Conservation (phyloP, 2,329 filamentous ascomycete genomes). For the Colletotrichum limetticola region DNA sequence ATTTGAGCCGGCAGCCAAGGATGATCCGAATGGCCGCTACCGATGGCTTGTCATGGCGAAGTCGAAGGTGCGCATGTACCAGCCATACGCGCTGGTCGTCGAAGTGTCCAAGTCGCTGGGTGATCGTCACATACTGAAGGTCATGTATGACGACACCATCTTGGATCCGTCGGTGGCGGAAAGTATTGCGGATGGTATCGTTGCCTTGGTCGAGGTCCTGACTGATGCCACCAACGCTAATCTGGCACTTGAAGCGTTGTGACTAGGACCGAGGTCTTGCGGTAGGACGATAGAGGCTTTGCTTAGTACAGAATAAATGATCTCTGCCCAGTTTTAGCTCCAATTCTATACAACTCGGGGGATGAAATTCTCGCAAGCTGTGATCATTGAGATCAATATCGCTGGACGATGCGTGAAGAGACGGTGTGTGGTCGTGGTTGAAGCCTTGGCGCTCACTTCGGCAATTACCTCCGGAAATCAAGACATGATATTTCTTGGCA, state of each 20-base stretch:
- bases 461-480: neutral
- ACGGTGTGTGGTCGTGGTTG: neutral
- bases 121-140: slow-evolving; percentile 3
- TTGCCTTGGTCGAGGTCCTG: neutral
- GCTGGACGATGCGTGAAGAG: neutral
- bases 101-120: slow-evolving; percentile 4
- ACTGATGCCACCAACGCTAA: neutral
- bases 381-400: neutral
- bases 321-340: neutral
- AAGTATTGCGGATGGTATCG: neutral
- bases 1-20: neutral
- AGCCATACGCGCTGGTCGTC: slow-evolving; percentile 12
- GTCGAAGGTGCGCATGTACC: slow-evolving; percentile 4
- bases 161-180: neutral
- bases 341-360: neutral
- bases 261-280: neutral
- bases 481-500: neutral
- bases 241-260: neutral
- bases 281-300: neutral
- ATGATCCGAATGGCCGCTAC: neutral
- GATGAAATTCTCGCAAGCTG: neutral
- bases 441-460: neutral
- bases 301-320: neutral
- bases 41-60: slow-evolving; percentile 14
- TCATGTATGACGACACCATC: neutral